Conservation (phyloP, 2,329 filamentous ascomycete genomes). For the Penicillium sp. region DNA sequence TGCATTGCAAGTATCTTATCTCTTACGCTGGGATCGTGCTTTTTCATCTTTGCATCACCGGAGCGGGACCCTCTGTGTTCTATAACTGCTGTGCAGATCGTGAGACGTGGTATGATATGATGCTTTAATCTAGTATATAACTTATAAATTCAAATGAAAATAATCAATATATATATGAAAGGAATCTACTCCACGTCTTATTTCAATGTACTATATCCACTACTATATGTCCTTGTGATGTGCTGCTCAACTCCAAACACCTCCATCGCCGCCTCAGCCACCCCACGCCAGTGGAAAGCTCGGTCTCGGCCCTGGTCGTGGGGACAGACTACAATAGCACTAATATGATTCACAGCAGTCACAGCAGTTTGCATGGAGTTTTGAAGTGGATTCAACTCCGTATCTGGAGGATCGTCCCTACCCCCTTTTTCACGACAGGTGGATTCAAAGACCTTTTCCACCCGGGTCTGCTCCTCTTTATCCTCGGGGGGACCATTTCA, state of each 20-base stretch:
- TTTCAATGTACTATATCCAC: too few relatives aligned
- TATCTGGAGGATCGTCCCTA: slow-evolving; percentile 11
- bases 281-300: slow-evolving; percentile 12
- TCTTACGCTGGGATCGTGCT: neutral
- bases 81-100: slow-evolving; percentile 18
- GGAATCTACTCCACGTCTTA: neutral
- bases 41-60: slow-evolving; percentile 4
- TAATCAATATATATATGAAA: neutral
- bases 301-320: slow-evolving; percentile 19
- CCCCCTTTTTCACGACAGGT: slow-evolving; percentile 16
- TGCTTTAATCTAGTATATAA: slow-evolving; percentile 9
- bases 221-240: neutral
- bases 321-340: slow-evolving; percentile 29
- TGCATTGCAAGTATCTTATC: neutral
- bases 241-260: neutral
- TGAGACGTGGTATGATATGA: slow-evolving; percentile 15
- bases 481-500: slow-evolving; percentile 11
- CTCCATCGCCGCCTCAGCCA: slow-evolving; percentile 5
- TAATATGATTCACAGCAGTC: slow-evolving; percentile 24
- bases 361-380: slow-evolving; percentile 28
- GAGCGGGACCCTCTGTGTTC: slow-evolving; percentile 11
- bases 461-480: slow-evolving; percentile 19
- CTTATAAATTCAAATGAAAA: neutral
- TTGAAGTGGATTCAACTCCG: slow-evolving; percentile 11
- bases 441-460: slow-evolving; percentile 23